Conservation (phyloP, 2,329 filamentous ascomycete genomes). For the Fonsecaea erecta region DNA sequence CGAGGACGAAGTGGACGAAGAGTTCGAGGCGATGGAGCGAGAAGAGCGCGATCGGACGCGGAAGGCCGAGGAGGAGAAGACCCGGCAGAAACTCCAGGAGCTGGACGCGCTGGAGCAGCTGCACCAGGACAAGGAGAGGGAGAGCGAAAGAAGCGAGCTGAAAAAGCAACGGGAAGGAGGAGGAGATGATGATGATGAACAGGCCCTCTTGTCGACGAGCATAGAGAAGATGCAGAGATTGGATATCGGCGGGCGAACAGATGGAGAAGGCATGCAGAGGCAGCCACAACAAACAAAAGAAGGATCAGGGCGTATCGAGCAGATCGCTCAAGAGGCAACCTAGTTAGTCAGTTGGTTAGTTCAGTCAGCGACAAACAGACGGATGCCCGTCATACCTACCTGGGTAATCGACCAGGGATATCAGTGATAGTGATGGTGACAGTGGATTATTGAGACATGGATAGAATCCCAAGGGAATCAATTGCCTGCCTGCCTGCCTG, state of each 20-base stretch:
- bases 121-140: conserved; percentile 5
- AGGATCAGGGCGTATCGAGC: not conserved
- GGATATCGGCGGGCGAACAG: conserved; percentile 20
- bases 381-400: too few species aligned
- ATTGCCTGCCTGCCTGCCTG: too few species aligned
- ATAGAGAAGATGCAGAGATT: conserved; percentile 32
- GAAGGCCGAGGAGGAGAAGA: conserved; percentile 55
- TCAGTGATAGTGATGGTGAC: too few species aligned
- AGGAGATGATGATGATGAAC: conserved; percentile 7
- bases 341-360: too few species aligned
- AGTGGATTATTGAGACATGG: too few species aligned
- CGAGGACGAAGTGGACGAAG: conserved; percentile 83
- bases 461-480: too few species aligned
- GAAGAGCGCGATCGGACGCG: conserved; percentile 60
- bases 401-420: too few species aligned
- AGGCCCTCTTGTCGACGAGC: conserved; percentile 32
- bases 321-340: conserved; percentile 2
- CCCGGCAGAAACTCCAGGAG: conserved; percentile 40
- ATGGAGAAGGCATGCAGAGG: not conserved
- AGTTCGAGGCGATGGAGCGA: conserved; percentile 75
- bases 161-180: not conserved
- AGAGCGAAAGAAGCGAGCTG: conserved; percentile 6
- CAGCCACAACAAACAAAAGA: not conserved
- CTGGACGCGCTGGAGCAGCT: conserved; percentile 33
- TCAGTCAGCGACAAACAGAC: too few species aligned